phyloP scores from a whole-genome alignment of 352 stramenopile genomes.

The Phytophthora fragariaefolia region DNA sequence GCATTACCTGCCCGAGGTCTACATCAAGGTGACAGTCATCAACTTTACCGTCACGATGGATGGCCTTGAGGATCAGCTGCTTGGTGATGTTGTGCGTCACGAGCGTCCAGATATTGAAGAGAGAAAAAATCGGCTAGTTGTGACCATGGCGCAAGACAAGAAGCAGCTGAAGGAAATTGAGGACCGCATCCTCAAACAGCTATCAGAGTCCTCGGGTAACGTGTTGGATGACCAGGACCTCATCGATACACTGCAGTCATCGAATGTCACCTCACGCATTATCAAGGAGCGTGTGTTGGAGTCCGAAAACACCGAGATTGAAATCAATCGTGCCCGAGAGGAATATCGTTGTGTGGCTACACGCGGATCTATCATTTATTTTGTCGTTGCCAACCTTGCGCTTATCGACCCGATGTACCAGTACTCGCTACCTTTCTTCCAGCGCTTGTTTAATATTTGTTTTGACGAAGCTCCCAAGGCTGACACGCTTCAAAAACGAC shows the following conservation, averaged over 20 bases:
- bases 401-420: slow-evolving; percentile 97
- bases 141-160: slow-evolving; percentile 94
- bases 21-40: slow-evolving; percentile 97
- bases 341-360: slow-evolving; percentile 92
- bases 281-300: slow-evolving; percentile 93
- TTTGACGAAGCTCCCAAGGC: slow-evolving; percentile 81
- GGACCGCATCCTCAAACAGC: slow-evolving; percentile 91
- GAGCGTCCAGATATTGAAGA: slow-evolving; percentile 94
- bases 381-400: slow-evolving; percentile 93
- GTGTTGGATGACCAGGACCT: slow-evolving; percentile 94
- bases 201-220: slow-evolving; percentile 92
- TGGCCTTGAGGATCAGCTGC: slow-evolving; percentile 92
- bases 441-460: slow-evolving; percentile 92
- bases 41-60: slow-evolving; percentile 97
- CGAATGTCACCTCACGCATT: slow-evolving; percentile 84
- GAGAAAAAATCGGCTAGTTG: slow-evolving; percentile 93
- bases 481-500: slow-evolving; percentile 57
- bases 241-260: slow-evolving; percentile 87
- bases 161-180: slow-evolving; percentile 94
- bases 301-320: slow-evolving; percentile 89
- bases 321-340: slow-evolving; percentile 92
- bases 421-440: slow-evolving; percentile 95
- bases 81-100: slow-evolving; percentile 92
- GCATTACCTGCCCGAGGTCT: slow-evolving; percentile 95
- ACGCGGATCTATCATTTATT: slow-evolving; percentile 94